A percentile compares a stretch with the other conserved stretches of the same genome.
Conservation (phyloP, 208 protist genomes). For the Sergeia podlipaevii region DNA sequence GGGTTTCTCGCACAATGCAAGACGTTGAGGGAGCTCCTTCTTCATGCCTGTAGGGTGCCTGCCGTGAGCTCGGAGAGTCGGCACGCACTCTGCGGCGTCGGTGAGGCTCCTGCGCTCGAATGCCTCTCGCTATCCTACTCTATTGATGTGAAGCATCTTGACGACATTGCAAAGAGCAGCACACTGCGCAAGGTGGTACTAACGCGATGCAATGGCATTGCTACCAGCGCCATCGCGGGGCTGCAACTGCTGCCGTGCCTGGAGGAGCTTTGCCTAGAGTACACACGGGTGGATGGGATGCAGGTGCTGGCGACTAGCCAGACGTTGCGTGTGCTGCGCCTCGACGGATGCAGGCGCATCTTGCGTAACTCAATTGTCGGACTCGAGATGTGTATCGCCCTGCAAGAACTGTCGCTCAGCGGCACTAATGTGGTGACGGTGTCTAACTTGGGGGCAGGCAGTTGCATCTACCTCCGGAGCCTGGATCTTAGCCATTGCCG, state of each 20-base stretch:
- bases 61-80: background rate
- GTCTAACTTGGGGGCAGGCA: constrained; percentile 36
- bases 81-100: constrained; percentile 28
- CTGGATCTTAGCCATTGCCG: constrained; percentile 54
- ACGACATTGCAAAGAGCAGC: constrained; percentile 29
- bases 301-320: constrained; percentile 18
- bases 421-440: constrained; percentile 58
- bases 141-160: constrained; percentile 25
- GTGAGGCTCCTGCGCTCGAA: constrained; percentile 30
- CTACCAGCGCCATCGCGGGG: constrained; percentile 26
- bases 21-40: constrained; percentile 33
- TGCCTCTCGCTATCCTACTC: constrained; percentile 51
- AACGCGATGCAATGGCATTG: constrained; percentile 55
- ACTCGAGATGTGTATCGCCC: constrained; percentile 29
- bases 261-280: constrained; percentile 42
- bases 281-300: constrained; percentile 52
- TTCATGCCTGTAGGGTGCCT: constrained; percentile 37
- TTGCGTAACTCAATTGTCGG: constrained; percentile 44
- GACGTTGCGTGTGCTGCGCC: constrained; percentile 29
- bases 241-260: constrained; percentile 36
- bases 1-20: constrained; percentile 33
- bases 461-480: constrained; percentile 18
- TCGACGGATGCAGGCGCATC: constrained; percentile 56
- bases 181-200: constrained; percentile 40
- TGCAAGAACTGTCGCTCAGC: constrained; percentile 43